Conservation (phyloP, 192 early-diverging fungal species). For the Coemansia erecta region DNA sequence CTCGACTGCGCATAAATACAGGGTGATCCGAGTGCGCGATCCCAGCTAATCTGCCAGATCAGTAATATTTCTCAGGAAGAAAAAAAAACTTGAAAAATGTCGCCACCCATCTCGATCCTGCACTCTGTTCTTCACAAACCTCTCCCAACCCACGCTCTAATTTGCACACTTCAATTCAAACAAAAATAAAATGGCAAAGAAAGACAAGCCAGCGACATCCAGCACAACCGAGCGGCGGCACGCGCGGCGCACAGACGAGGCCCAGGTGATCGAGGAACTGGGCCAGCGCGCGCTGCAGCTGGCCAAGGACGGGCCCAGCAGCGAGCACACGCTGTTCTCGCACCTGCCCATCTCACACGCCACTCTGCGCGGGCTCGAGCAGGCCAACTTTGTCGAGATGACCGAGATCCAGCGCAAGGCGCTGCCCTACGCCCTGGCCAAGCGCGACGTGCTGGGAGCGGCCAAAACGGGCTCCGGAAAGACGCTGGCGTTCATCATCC, state of each 20-base stretch:
- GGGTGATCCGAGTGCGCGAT: no score
- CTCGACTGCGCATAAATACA: no score
- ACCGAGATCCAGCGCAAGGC: slow-evolving; percentile 91
- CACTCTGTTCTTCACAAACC: background rate
- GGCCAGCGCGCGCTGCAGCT: slow-evolving; percentile 39
- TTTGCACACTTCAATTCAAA: background rate
- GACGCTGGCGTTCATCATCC: slow-evolving; percentile 76
- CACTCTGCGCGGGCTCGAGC: slow-evolving; percentile 69
- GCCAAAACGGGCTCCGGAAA: slow-evolving; percentile 87
- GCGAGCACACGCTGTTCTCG: slow-evolving; percentile 22
- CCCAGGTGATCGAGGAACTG: slow-evolving; percentile 30
- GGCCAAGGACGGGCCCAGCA: slow-evolving; percentile 17
- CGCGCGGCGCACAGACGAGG: slow-evolving; percentile 33
- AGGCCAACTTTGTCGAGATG: slow-evolving; percentile 85
- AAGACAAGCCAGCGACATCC: slow-evolving; percentile 13
- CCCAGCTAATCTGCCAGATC: no score
- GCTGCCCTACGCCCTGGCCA: slow-evolving; percentile 65
- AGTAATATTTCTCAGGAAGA: no score
- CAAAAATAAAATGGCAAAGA: slow-evolving; percentile 2
- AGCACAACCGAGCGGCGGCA: slow-evolving; percentile 32
- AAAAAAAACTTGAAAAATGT: no score
- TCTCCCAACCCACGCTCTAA: no score
- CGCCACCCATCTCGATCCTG: no score
- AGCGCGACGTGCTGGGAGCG: slow-evolving; percentile 77
- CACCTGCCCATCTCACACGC: slow-evolving; percentile 39